phyloP scores from a whole-genome alignment of 441 rosid genomes.

The Populus hybrid region DNA sequence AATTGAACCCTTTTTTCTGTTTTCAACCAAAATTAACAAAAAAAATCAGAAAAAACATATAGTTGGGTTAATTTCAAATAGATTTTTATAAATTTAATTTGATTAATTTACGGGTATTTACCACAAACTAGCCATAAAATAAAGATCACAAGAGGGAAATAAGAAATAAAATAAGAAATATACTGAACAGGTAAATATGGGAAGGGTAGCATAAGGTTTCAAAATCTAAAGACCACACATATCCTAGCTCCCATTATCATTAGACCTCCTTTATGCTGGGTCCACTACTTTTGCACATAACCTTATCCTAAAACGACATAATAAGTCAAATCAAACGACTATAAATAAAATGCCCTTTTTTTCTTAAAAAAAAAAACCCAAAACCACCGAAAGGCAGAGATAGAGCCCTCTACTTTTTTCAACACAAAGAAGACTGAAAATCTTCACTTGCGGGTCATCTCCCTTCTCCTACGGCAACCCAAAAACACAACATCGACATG shows the following conservation, averaged over 20 bases:
- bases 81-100: no score
- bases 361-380: background rate
- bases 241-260: background rate
- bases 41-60: no score
- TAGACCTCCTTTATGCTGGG: background rate
- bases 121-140: no score
- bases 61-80: no score
- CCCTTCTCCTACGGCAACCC: background rate
- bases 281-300: background rate
- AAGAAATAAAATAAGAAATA: background rate
- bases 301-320: constrained; percentile 20
- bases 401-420: background rate
- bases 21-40: no score
- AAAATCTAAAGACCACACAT: background rate
- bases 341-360: background rate
- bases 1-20: no score
- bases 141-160: no score
- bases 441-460: background rate
- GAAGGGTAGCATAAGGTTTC: no score
- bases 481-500: constrained; percentile 13
- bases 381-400: constrained; percentile 25
- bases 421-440: background rate
- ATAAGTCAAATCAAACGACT: constrained; percentile 13
- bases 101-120: no score
- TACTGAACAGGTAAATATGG: no score